Evolutionary conservation across 768 basidiomycete genomes (phyloP).

Genomic region (Trametes gibbosa): DNA sequence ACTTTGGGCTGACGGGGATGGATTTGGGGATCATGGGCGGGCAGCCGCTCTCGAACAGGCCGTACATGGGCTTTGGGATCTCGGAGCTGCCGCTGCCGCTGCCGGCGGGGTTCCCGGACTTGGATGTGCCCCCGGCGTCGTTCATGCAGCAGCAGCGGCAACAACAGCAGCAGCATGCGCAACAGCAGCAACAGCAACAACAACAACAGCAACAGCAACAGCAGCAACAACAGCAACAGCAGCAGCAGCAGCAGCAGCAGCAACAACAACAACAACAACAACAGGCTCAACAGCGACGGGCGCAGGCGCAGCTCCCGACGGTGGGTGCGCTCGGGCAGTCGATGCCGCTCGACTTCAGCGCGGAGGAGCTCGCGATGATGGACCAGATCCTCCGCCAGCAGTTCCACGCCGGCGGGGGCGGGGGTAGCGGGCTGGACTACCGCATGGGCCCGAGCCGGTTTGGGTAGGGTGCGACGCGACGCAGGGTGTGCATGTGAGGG

Average conservation of each 20-base stretch:
- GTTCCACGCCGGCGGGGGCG: constrained; percentile 1
- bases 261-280: neutral
- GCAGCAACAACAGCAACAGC: neutral
- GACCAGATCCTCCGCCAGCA: constrained; percentile 28
- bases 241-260: neutral
- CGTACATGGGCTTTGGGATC: constrained; percentile 31
- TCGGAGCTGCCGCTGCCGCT: constrained; percentile 2
- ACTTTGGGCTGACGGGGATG: constrained; percentile 22
- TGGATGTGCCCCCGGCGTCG: constrained; percentile 21
- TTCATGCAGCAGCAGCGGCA: constrained; percentile 2
- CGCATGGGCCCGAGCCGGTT: constrained; percentile 9
- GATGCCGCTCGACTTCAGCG: constrained; percentile 24
- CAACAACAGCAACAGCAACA: neutral
- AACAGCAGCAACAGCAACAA: neutral
- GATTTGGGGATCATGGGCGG: constrained; percentile 42
- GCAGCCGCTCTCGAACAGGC: constrained; percentile 38
- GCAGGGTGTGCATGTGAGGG: neutral
- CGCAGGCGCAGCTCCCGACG: neutral
- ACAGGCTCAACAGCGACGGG: neutral
- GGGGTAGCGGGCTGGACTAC: constrained; percentile 6
- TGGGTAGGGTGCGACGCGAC: neutral
- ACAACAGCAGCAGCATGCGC: neutral
- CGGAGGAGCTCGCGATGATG: constrained; percentile 29
- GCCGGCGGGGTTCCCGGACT: constrained; percentile 10
- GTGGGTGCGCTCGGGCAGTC: constrained; percentile 10